These are phyloP conservation scores for Phytophthora cryptogea DNA, from an alignment of 352 stramenopile species.

Conservation along the genomic window DNA sequence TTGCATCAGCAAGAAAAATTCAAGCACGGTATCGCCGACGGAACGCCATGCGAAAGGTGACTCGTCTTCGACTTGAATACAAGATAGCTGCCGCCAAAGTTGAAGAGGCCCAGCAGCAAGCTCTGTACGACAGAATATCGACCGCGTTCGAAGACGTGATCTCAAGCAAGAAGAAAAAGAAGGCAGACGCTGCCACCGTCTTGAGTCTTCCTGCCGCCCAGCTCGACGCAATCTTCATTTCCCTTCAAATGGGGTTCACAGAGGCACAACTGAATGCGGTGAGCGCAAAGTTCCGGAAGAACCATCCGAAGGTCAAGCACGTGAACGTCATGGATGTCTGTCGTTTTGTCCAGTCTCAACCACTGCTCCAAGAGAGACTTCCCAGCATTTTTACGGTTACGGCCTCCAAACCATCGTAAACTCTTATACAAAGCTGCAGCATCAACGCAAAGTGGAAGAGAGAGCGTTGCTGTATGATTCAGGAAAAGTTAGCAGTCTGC, in stretches of 20 bases:
- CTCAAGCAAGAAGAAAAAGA: constrained; percentile 27
- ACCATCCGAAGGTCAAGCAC: constrained; percentile 44
- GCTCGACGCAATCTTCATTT: constrained; percentile 48
- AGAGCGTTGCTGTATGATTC: constrained; percentile 25
- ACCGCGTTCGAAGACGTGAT: constrained; percentile 45
- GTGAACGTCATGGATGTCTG: constrained; percentile 75
- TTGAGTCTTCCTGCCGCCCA: constrained; percentile 48
- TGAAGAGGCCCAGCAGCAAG: constrained; percentile 52
- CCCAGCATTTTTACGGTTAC: constrained; percentile 8
- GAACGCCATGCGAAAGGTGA: constrained; percentile 55
- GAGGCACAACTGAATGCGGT: constrained; percentile 34
- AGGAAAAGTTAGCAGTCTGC: constrained; percentile 55
- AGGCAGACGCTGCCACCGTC: constrained; percentile 17
- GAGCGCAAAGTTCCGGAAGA: constrained; percentile 37
- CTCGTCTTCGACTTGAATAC: constrained; percentile 49
- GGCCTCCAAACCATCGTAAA: no score
- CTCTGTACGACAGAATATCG: constrained; percentile 49
- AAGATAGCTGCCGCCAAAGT: constrained; percentile 50
- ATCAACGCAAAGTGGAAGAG: no score
- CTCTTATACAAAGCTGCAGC: no score
- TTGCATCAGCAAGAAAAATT: constrained; percentile 58
- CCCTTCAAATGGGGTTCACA: constrained; percentile 39
- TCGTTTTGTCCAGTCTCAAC: constrained; percentile 47
- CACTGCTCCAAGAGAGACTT: constrained; percentile 33
- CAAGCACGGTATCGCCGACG: constrained; percentile 69